Base-by-base conservation (phyloP, 768 basidiomycete genomes). In the Lactarius sanguifluus region DNA sequence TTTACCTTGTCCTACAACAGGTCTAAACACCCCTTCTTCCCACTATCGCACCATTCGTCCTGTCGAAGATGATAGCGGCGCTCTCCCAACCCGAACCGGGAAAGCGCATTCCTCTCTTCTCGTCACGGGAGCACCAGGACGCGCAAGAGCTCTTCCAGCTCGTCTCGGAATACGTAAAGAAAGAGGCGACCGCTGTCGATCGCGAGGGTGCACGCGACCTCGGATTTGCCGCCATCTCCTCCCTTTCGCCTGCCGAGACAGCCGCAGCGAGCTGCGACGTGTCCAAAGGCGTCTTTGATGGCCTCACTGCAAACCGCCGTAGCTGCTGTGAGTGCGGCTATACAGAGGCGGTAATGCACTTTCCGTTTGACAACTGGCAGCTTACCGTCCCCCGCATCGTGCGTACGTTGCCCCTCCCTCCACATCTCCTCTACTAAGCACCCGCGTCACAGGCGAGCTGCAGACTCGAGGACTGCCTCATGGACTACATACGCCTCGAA, bases 111-210 rank as follows among this genome's bases (percentile, higher is more conserved):
- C 82, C 89, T 0, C 81, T 94, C 13, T 89, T 96, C 76, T 86
- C 86, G 70, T 94, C 94, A 1, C 88, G 93, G 15, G 94, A 97
- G 74, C 96, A 98, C 75, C 96, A 98, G 78, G 96, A 98, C 75
- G 96, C 96, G 5, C 96, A 98, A 73, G 96, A 98, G 74, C 83
- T 98, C n/a, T 98, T 97, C 79, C 90, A 96, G 71, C 87, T 98
- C 38, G 80, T 98, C 10, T 90, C 94, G 1, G 94, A 96, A 75
- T 91, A 88, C 61, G 82, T 98, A 71, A 93, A 93, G 77, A 89
- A 88, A 67, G 96, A 98, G 75, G 82, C 87, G n/a, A 74, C 78
- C 2, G 83, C 88, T 2, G 84, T 97, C 1, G 87, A 89, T 63
- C 83, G 82, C 55, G 93, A 96, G 74, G 84, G 85, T 2, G 79